A percentile compares a stretch with the other conserved stretches of the same genome.
Evolutionary conservation across 768 basidiomycete genomes (phyloP).

Genomic region (Boletus rubropictus): DNA sequence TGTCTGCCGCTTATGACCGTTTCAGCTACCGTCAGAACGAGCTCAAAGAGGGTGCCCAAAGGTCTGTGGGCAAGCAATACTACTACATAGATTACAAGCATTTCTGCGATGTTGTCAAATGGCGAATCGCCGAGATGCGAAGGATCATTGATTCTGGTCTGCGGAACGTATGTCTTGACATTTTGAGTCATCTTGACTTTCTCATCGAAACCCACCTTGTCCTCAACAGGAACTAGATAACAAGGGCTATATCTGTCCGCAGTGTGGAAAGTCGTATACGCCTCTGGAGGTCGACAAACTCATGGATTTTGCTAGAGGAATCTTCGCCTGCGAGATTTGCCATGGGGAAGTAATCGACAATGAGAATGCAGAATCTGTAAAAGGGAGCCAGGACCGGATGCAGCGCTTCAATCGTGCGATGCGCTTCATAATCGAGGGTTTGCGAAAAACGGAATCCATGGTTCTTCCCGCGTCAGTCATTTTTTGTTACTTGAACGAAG

Average conservation of each 20-base stretch:
- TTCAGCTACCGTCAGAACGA: slow-evolving; percentile 84
- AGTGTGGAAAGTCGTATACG: slow-evolving; percentile 78
- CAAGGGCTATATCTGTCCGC: slow-evolving; percentile 95
- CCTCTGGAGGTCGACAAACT: slow-evolving; percentile 82
- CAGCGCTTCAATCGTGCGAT: slow-evolving; percentile 91
- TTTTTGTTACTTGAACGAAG: neutral
- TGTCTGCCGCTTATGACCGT: slow-evolving; percentile 5
- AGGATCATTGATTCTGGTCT: slow-evolving; percentile 82
- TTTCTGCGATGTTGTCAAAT: slow-evolving; percentile 97
- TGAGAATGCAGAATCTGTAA: slow-evolving; percentile 80
- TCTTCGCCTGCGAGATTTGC: slow-evolving; percentile 85
- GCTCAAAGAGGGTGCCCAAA: slow-evolving; percentile 82
- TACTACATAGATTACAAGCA: slow-evolving; percentile 95
- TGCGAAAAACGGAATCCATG: slow-evolving; percentile 87
- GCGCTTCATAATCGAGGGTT: slow-evolving; percentile 76
- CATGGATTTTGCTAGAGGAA: slow-evolving; percentile 61
- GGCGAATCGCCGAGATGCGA: slow-evolving; percentile 92
- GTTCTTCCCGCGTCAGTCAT: slow-evolving; percentile 68
- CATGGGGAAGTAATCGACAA: slow-evolving; percentile 84
- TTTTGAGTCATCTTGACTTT: neutral
- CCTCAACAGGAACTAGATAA: slow-evolving; percentile 80
- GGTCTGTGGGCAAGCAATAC: slow-evolving; percentile 85
- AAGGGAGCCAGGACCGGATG: slow-evolving; percentile 90
- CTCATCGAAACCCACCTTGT: neutral
- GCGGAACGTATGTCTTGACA: slow-evolving; percentile 60